phyloP scores from a whole-genome alignment of 2,329 filamentous ascomycete species.

The Madurella mycetomatis region DNA sequence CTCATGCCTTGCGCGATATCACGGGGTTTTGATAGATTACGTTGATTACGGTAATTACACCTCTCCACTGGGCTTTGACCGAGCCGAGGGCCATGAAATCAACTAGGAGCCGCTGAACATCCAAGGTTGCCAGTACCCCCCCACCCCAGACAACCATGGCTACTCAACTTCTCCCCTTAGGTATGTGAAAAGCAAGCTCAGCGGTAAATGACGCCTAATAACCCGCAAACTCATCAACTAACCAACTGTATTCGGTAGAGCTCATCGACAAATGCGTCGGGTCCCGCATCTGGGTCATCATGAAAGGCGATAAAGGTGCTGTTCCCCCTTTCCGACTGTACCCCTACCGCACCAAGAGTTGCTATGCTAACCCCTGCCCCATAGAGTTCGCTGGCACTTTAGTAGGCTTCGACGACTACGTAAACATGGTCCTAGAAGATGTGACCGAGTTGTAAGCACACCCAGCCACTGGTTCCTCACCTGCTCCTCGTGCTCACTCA shows the following conservation, averaged over 20 bases:
- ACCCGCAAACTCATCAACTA: neutral
- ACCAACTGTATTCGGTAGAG: conserved; percentile 51
- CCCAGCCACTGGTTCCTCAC: neutral
- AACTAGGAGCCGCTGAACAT: neutral
- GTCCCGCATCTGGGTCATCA: conserved; percentile 96
- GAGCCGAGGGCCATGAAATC: neutral
- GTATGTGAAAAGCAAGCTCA: conserved; percentile 14
- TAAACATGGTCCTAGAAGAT: conserved; percentile 98
- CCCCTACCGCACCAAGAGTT: neutral
- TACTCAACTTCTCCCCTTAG: conserved; percentile 60
- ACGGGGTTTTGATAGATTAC: neutral
- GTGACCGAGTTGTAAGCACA: conserved; percentile 84
- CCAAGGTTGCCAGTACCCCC: neutral
- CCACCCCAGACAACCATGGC: conserved; percentile 47
- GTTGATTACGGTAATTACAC: conserved; percentile 3
- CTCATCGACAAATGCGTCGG: conserved; percentile 99
- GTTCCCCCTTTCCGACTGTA: neutral
- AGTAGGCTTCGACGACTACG: conserved; percentile 97
- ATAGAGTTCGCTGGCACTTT: conserved; percentile 93
- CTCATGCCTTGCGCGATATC: conserved; percentile 7
- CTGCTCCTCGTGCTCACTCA: conserved; percentile 13
- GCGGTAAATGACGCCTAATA: neutral
- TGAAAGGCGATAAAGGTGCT: conserved; percentile 96
- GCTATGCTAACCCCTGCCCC: neutral
- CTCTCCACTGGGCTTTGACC: neutral